Conservation (phyloP, 768 basidiomycete species). For the Pleurotus citrinopileatus region DNA sequence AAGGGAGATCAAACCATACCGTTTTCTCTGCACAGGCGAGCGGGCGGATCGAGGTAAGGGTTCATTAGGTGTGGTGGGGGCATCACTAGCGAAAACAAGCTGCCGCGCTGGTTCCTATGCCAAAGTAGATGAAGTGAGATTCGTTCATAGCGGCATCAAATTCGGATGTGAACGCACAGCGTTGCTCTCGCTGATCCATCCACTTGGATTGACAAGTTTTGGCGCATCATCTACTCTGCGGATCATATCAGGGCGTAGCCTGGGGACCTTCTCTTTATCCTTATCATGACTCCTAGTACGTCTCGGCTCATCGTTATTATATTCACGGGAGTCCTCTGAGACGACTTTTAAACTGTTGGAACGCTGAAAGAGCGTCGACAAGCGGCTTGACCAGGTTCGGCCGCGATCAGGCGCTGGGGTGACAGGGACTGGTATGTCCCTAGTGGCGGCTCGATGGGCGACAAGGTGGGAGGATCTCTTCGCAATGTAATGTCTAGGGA, state of each 20-base stretch:
- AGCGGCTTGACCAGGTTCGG: constrained; percentile 21
- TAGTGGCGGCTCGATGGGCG: constrained; percentile 17
- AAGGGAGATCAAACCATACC: neutral
- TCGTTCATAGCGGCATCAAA: neutral
- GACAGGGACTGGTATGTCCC: neutral
- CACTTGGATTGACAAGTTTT: constrained; percentile 70
- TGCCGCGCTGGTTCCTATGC: neutral
- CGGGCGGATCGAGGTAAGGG: neutral
- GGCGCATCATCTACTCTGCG: constrained; percentile 67
- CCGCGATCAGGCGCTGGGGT: neutral
- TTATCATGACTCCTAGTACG: constrained; percentile 10
- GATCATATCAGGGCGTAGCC: constrained; percentile 72
- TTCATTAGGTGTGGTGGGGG: neutral
- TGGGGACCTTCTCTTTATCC: constrained; percentile 22
- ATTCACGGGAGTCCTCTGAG: constrained; percentile 17
- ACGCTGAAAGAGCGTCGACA: constrained; percentile 30
- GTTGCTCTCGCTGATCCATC: constrained; percentile 50
- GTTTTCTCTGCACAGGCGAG: neutral
- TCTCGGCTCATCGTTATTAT: constrained; percentile 8
- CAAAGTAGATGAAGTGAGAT: neutral
- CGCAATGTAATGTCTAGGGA: constrained; percentile 62
- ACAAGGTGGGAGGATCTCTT: constrained; percentile 62
- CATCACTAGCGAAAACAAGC: neutral
- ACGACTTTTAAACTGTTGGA: constrained; percentile 24
- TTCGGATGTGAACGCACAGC: neutral